These are phyloP conservation scores for Didymella glomerata DNA, from an alignment of 2,329 filamentous ascomycete species.

Conservation along the genomic window DNA sequence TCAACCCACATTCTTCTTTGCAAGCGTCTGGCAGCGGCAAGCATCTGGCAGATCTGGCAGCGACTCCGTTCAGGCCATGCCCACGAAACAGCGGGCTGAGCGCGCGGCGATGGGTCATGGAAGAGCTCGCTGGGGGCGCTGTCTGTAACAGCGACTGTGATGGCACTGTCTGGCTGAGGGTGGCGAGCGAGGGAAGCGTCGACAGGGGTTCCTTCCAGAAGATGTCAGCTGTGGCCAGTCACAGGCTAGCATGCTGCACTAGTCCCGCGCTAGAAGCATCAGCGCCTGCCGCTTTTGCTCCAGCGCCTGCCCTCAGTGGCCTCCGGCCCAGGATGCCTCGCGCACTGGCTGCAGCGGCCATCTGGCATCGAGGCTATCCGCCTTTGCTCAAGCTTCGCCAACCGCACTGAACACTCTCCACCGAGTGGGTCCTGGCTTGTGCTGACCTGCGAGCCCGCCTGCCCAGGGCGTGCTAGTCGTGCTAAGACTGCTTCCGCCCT, in stretches of 20 bases:
- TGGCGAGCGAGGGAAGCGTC: constrained; percentile 15
- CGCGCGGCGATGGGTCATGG: not conserved
- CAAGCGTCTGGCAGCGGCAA: not conserved
- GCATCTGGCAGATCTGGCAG: too few relatives aligned
- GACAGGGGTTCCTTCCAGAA: constrained; percentile 17
- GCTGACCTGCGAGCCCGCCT: constrained; percentile 25
- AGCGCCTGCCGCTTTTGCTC: constrained; percentile 27
- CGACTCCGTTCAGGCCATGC: not conserved
- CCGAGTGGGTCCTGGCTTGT: constrained; percentile 30
- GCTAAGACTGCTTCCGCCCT: constrained; percentile 22
- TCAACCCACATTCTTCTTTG: not conserved
- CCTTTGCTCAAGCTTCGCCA: constrained; percentile 25
- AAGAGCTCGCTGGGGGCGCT: constrained; percentile 10
- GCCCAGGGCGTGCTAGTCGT: constrained; percentile 19
- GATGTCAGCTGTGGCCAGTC: constrained; percentile 15
- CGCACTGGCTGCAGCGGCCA: constrained; percentile 21
- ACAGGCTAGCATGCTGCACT: not conserved
- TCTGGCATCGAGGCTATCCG: constrained; percentile 26
- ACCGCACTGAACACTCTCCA: constrained; percentile 24
- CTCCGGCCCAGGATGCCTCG: constrained; percentile 9
- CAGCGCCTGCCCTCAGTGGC: constrained; percentile 1
- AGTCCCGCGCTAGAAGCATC: constrained; percentile 17
- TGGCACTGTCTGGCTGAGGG: constrained; percentile 20
- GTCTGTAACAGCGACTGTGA: constrained; percentile 24
- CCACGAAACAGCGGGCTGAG: constrained; percentile 11